Conservation (phyloP, 2,329 filamentous ascomycete species). For the Nannizzia gypsea region DNA sequence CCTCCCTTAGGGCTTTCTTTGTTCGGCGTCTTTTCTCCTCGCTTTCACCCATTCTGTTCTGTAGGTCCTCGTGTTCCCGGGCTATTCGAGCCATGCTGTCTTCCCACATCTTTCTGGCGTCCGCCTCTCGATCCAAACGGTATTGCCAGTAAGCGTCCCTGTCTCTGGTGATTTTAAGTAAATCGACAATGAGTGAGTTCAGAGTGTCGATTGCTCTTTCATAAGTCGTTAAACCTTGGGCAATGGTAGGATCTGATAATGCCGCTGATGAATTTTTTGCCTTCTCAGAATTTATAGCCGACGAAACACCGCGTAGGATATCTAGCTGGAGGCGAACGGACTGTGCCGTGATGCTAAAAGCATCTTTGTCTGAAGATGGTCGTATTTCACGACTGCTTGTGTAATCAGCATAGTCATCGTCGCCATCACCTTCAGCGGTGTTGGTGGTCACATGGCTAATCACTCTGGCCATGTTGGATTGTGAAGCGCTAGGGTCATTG, state of each 20-base stretch:
- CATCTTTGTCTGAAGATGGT: conserved; percentile 62
- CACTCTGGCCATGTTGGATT: conserved; percentile 38
- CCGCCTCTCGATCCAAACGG: conserved; percentile 76
- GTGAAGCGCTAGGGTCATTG: conserved; percentile 45
- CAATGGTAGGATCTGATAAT: conserved; percentile 64
- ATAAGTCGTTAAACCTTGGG: conserved; percentile 71
- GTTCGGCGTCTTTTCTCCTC: conserved; percentile 82
- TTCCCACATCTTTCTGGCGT: conserved; percentile 93
- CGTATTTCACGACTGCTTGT: conserved; percentile 64
- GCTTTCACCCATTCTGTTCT: conserved; percentile 75
- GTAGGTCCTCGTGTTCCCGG: conserved; percentile 80
- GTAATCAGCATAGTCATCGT: conserved; percentile 66
- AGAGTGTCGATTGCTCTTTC: conserved; percentile 82
- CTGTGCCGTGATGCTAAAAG: conserved; percentile 92
- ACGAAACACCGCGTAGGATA: conserved; percentile 71
- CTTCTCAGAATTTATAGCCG: conserved; percentile 64
- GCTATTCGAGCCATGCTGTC: conserved; percentile 98
- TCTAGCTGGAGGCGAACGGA: conserved; percentile 89
- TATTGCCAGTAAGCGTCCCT: conserved; percentile 97
- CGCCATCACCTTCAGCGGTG: conserved; percentile 48
- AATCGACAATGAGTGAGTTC: conserved; percentile 69
- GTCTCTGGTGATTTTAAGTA: conserved; percentile 84
- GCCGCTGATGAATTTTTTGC: conserved; percentile 55
- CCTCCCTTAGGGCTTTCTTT: conserved; percentile 79
- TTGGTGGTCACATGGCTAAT: conserved; percentile 39